Evolutionary conservation across 352 stramenopile genomes (phyloP).

Genomic region (Phytophthora niederhauseri): DNA sequence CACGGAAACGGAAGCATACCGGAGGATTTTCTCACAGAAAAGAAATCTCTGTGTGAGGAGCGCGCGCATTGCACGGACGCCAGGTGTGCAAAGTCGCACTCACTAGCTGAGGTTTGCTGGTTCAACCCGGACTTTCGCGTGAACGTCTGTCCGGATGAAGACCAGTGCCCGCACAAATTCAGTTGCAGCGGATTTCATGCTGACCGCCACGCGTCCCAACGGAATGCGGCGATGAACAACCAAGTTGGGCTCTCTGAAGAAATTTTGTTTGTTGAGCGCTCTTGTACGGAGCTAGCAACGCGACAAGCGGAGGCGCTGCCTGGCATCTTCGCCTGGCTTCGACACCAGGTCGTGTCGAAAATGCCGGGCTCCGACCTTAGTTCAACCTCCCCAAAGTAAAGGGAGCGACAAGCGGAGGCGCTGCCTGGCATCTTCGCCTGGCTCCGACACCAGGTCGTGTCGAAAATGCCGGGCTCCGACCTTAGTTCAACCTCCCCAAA

Average conservation of each 20-base stretch:
- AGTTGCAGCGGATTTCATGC: neutral
- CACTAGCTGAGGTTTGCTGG: constrained; percentile 1
- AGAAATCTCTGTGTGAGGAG: neutral
- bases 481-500: too few species aligned
- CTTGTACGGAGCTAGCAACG: too few species aligned
- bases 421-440: too few species aligned
- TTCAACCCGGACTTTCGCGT: neutral
- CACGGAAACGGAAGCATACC: neutral
- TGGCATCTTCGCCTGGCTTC: too few species aligned
- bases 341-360: too few species aligned
- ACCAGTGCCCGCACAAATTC: neutral
- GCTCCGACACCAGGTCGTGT: too few species aligned
- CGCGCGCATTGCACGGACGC: neutral
- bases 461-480: too few species aligned
- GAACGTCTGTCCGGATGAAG: neutral
- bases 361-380: too few species aligned
- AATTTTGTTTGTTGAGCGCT: neutral
- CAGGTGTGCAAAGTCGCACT: neutral
- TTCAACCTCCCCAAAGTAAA: too few species aligned
- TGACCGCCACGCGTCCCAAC: neutral
- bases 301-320: too few species aligned
- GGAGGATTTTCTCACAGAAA: neutral
- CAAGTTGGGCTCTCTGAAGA: neutral
- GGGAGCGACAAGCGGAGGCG: too few species aligned
- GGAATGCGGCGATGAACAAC: neutral